Evolutionary conservation across 805 yeast genomes (phyloP).

Genomic region (Debaryomyces tyrocola): DNA sequence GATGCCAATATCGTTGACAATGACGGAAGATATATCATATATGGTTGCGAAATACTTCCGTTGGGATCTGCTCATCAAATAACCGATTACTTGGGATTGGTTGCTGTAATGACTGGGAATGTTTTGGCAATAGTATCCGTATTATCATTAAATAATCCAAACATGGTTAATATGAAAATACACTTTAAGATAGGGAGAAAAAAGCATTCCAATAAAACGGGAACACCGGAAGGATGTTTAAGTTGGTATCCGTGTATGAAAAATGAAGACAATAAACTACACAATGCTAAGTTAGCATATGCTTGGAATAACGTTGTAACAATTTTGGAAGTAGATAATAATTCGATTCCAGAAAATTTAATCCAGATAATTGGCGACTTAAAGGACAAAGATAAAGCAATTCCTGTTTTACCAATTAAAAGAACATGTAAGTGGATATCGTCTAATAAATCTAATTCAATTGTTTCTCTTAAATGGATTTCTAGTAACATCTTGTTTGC

Average conservation of each 20-base stretch:
- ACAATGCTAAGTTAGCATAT: conserved; percentile 55
- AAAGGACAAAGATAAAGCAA: conserved; percentile 38
- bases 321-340: conserved; percentile 49
- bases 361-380: conserved; percentile 24
- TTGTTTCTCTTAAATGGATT: conserved; percentile 60
- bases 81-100: conserved; percentile 57
- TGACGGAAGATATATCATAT: conserved; percentile 14
- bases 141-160: conserved; percentile 40
- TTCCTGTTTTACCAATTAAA: conserved; percentile 25
- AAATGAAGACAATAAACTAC: conserved; percentile 15
- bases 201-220: conserved; percentile 16
- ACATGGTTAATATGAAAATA: conserved; percentile 32
- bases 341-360: conserved; percentile 32
- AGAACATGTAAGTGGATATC: conserved; percentile 25
- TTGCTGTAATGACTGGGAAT: conserved; percentile 58
- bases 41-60: conserved; percentile 52
- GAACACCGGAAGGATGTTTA: conserved; percentile 45
- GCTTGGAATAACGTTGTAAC: conserved; percentile 66
- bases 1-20: conserved; percentile 19
- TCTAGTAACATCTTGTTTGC: conserved; percentile 26
- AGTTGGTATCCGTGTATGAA: conserved; percentile 63
- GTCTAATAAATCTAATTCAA: conserved; percentile 25
- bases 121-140: conserved; percentile 55
- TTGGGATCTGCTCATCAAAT: conserved; percentile 54
- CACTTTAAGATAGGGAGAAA: conserved; percentile 57